These are phyloP conservation scores for Claviceps sp. DNA, from an alignment of 2,329 filamentous ascomycete genomes.

Conservation along the genomic window DNA sequence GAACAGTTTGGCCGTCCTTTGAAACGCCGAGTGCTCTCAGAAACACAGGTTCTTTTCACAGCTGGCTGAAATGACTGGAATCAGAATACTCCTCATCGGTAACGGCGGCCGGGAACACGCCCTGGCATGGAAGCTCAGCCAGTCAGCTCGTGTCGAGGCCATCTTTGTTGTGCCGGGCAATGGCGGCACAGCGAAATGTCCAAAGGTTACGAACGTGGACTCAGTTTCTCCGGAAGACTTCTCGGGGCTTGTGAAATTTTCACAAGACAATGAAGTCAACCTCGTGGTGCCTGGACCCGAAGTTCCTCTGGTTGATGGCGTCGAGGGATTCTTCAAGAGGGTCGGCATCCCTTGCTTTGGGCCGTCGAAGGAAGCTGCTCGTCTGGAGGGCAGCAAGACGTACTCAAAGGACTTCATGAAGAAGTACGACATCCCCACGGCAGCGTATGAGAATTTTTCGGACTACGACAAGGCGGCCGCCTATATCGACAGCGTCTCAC, in stretches of 20 bases:
- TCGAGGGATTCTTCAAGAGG: slow-evolving; percentile 66
- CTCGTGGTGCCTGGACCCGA: slow-evolving; percentile 86
- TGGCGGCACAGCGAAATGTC: slow-evolving; percentile 62
- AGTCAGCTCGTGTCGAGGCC: slow-evolving; percentile 64
- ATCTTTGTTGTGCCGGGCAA: slow-evolving; percentile 69
- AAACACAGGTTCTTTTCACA: not conserved
- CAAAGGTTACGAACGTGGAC: slow-evolving; percentile 61
- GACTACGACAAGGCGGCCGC: slow-evolving; percentile 57
- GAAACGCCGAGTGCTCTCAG: not conserved
- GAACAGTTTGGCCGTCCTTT: not conserved
- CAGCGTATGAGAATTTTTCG: slow-evolving; percentile 78
- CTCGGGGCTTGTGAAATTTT: slow-evolving; percentile 58
- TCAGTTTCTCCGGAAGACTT: slow-evolving; percentile 65
- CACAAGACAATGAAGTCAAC: slow-evolving; percentile 59
- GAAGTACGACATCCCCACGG: slow-evolving; percentile 77
- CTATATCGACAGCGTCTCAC: slow-evolving; percentile 58
- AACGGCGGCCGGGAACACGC: slow-evolving; percentile 93
- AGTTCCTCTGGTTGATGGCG: slow-evolving; percentile 82
- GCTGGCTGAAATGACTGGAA: slow-evolving; percentile 18
- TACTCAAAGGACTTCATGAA: slow-evolving; percentile 98
- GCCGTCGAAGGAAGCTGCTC: slow-evolving; percentile 69
- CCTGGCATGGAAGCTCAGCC: slow-evolving; percentile 82
- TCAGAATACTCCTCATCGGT: slow-evolving; percentile 74
- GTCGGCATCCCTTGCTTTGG: slow-evolving; percentile 74
- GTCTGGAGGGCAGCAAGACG: slow-evolving; percentile 91